Evolutionary conservation across 306 rosid species (phyloP).

Genomic region (Cucurbita moschata): DNA sequence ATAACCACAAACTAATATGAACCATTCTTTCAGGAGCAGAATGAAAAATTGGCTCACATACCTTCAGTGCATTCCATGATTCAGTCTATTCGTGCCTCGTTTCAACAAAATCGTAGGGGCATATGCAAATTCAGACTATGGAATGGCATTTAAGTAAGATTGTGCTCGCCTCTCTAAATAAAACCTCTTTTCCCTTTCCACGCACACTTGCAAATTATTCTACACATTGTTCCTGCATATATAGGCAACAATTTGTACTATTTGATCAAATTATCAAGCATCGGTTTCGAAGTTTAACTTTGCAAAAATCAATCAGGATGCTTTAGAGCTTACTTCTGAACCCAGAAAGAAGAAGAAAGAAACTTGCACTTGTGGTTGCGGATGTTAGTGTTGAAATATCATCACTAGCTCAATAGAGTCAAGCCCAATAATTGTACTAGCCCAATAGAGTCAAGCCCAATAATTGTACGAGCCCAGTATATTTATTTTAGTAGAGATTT

Average conservation of each 20-base stretch:
- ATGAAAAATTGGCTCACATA: slow-evolving; percentile 29
- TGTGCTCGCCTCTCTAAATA: background rate
- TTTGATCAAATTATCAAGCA: background rate
- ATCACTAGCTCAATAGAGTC: no score
- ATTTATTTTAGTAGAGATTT: no score
- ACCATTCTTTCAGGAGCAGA: slow-evolving; percentile 52
- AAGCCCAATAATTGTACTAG: no score
- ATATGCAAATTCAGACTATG: slow-evolving; percentile 62
- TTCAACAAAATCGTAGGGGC: slow-evolving; percentile 56
- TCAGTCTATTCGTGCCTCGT: slow-evolving; percentile 48
- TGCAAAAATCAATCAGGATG: background rate
- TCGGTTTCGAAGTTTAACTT: background rate
- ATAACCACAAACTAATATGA: background rate
- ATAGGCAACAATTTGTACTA: background rate
- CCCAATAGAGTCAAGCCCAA: no score
- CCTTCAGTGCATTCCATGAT: slow-evolving; percentile 47
- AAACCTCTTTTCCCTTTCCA: background rate
- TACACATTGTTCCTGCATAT: background rate
- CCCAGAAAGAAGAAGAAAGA: background rate
- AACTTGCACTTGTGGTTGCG: background rate
- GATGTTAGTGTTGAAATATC: no score
- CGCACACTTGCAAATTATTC: background rate
- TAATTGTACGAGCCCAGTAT: no score
- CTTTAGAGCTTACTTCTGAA: background rate
- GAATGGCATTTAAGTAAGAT: slow-evolving; percentile 32